A percentile compares a stretch with the other conserved stretches of the same genome.
Conservation (phyloP, 306 rosid genomes). For the Quercus aquifolioides region DNA sequence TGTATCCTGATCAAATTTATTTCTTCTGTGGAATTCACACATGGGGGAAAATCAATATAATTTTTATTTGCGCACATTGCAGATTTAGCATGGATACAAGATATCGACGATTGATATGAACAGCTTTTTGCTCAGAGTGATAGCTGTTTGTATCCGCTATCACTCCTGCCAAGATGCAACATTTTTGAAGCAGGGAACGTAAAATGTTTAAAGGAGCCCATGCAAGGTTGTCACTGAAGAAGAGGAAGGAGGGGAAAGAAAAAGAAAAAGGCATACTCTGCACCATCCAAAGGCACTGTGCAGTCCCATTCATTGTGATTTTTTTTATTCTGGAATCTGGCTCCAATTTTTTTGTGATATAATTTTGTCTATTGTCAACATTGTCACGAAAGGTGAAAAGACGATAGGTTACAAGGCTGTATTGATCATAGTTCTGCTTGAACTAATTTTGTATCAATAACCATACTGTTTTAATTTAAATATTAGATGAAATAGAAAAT, state of each 20-base stretch:
- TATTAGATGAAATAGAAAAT: slow-evolving; percentile 40
- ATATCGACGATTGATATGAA: slow-evolving; percentile 60
- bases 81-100: slow-evolving; percentile 95
- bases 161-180: slow-evolving; percentile 19
- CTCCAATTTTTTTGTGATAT: slow-evolving; percentile 44
- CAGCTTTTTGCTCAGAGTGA: slow-evolving; percentile 15
- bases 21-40: neutral
- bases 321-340: slow-evolving; percentile 12
- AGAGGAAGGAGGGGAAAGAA: slow-evolving; percentile 10
- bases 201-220: slow-evolving; percentile 19
- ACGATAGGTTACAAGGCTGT: slow-evolving; percentile 38
- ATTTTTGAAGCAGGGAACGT: slow-evolving; percentile 19
- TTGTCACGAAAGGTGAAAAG: slow-evolving; percentile 31
- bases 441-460: slow-evolving; percentile 41
- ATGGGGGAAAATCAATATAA: slow-evolving; percentile 14
- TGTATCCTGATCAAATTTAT: slow-evolving; percentile 10
- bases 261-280: slow-evolving; percentile 24
- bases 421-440: slow-evolving; percentile 20
- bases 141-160: slow-evolving; percentile 16
- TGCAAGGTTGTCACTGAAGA: slow-evolving; percentile 28
- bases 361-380: slow-evolving; percentile 50
- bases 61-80: slow-evolving; percentile 21
- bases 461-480: slow-evolving; percentile 19
- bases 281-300: slow-evolving; percentile 46
- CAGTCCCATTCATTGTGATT: slow-evolving; percentile 33